These are phyloP conservation scores for Neonectria coccinea DNA, from an alignment of 2,329 filamentous ascomycete genomes.

Conservation along the genomic window DNA sequence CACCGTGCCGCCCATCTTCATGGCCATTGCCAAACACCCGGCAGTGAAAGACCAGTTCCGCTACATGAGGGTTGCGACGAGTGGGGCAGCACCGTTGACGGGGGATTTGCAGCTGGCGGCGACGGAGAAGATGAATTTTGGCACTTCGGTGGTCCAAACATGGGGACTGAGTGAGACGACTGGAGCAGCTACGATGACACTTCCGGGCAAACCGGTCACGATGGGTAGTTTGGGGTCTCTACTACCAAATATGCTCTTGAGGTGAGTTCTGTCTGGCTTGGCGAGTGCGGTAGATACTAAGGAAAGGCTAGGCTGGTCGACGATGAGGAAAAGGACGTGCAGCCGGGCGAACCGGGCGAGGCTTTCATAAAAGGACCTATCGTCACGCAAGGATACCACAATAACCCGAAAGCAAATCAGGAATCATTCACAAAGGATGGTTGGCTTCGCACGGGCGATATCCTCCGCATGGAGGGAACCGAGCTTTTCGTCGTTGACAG, in stretches of 20 bases:
- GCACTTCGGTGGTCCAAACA: constrained; percentile 61
- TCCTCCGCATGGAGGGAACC: constrained; percentile 76
- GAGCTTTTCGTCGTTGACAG: constrained; percentile 85
- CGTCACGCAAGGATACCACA: constrained; percentile 77
- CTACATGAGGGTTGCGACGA: constrained; percentile 58
- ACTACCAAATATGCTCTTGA: constrained; percentile 46
- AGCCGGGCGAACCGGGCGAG: constrained; percentile 64
- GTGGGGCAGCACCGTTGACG: constrained; percentile 69
- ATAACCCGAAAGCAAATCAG: constrained; percentile 73
- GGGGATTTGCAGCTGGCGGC: constrained; percentile 64
- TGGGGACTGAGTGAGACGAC: constrained; percentile 71
- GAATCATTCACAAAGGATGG: constrained; percentile 64
- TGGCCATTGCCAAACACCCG: constrained; percentile 68
- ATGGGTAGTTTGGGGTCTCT: constrained; percentile 58
- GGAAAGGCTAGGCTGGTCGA: constrained; percentile 52
- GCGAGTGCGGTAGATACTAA: neutral
- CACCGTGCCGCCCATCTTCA: constrained; percentile 71
- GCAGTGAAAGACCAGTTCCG: constrained; percentile 68
- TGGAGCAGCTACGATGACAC: constrained; percentile 60
- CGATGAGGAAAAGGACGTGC: constrained; percentile 54
- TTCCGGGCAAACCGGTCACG: constrained; percentile 53
- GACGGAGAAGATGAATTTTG: constrained; percentile 58
- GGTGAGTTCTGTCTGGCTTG: constrained; percentile 33
- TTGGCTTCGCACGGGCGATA: constrained; percentile 86
- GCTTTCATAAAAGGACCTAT: constrained; percentile 78